Conservation (phyloP, 2,329 filamentous ascomycete genomes). For the Aspergillus amoenus region DNA sequence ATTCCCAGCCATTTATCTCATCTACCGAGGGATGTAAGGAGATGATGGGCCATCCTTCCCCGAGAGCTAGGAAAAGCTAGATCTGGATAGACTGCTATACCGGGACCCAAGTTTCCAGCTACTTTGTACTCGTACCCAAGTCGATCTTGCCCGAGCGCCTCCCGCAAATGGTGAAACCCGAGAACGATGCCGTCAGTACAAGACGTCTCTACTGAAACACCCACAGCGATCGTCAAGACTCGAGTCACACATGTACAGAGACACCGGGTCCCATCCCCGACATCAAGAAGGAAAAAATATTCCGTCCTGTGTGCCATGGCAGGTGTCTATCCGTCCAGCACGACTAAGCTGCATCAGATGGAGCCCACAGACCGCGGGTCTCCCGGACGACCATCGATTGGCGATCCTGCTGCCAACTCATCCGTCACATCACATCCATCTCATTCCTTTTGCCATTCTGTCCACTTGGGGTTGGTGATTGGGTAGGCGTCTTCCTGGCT, state of each 20-base stretch:
- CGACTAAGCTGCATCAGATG: background rate
- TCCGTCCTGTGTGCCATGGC: background rate
- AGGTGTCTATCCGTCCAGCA: background rate
- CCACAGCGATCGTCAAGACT: background rate
- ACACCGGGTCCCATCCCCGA: background rate
- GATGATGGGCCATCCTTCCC: background rate
- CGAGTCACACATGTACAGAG: background rate
- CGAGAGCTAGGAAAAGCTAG: background rate
- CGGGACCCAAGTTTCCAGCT: too few relatives aligned
- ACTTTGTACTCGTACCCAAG: background rate
- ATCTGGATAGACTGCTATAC: too few relatives aligned
- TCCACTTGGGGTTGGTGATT: conserved; percentile 1
- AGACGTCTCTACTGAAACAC: background rate
- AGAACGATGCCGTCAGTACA: background rate
- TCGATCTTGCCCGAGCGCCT: background rate
- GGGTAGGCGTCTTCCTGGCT: conserved; percentile 10
- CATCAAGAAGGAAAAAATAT: background rate
- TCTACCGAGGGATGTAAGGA: conserved; percentile 10
- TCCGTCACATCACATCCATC: conserved; percentile 7
- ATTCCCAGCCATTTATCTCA: background rate
- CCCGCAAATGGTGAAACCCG: background rate
- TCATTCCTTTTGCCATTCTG: background rate
- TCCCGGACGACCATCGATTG: conserved; percentile 16
- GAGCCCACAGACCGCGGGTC: conserved; percentile 3
- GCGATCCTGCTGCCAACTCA: conserved; percentile 15